Conservation (phyloP, 805 yeast species). For the Hanseniaspora pseudoguilliermondii region DNA sequence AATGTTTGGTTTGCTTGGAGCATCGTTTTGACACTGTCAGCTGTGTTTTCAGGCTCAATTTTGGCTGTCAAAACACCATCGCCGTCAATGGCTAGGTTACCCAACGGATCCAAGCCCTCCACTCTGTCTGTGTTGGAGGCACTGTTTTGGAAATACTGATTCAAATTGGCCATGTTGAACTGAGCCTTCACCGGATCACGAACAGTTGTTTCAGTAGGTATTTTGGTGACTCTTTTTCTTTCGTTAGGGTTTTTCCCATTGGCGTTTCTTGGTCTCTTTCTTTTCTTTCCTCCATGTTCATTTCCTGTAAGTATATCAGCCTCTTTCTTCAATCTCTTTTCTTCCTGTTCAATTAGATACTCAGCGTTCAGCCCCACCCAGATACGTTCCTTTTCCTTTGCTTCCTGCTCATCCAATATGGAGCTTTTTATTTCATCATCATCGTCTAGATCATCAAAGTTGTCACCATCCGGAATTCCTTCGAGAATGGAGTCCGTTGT, state of each 20-base stretch:
- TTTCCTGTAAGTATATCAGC: slow-evolving; percentile 83
- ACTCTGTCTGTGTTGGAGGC: not conserved
- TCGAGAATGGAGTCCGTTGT: slow-evolving; percentile 42
- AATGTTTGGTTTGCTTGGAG: slow-evolving; percentile 53
- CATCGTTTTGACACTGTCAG: slow-evolving; percentile 69
- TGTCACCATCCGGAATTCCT: slow-evolving; percentile 47
- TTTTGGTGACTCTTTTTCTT: slow-evolving; percentile 18
- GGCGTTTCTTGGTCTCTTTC: slow-evolving; percentile 25
- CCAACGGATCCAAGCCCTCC: slow-evolving; percentile 23
- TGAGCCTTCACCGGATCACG: slow-evolving; percentile 17
- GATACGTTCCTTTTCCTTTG: slow-evolving; percentile 59
- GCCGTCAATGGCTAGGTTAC: not conserved
- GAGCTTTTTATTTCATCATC: slow-evolving; percentile 63
- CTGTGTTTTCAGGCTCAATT: slow-evolving; percentile 45
- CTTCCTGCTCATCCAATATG: slow-evolving; percentile 56
- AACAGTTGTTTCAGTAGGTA: slow-evolving; percentile 13
- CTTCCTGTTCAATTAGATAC: slow-evolving; percentile 71
- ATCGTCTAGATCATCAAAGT: slow-evolving; percentile 59
- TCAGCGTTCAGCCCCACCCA: slow-evolving; percentile 90
- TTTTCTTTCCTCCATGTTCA: slow-evolving; percentile 37
- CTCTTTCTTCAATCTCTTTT: slow-evolving; percentile 66
- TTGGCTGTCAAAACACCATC: not conserved
- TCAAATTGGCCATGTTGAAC: slow-evolving; percentile 19
- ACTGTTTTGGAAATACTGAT: not conserved
- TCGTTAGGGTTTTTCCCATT: slow-evolving; percentile 15